Evolutionary conservation across 805 yeast genomes (phyloP), one percentile per base, ranked within the genome.

Genomic region (Saturnispora bothae): DNA sequence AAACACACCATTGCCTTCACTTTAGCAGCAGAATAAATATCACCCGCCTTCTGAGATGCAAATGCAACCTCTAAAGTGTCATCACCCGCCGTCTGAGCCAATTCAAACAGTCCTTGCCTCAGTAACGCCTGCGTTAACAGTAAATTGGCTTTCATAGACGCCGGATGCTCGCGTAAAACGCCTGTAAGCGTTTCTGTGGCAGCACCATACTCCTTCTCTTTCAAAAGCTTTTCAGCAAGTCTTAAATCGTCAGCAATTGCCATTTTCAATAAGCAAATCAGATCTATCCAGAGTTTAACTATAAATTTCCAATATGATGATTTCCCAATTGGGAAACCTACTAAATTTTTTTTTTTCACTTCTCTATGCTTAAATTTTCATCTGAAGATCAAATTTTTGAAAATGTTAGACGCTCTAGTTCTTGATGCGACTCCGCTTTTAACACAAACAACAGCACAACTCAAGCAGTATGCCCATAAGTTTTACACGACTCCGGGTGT

Each of bases 351-450:
- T 9, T 32, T 32, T 32, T 20, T 21, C 14, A n/a, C n/a, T n/a
- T n/a, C n/a, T n/a, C n/a, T n/a, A n/a, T n/a, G n/a, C 20, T 9
- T 21, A n/a, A 25, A 12, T 14, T 4, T 28, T 28, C 16, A 10
- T 7, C 7, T 15, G 31, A 15, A 14, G 26, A 25, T 23, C n/a
- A 12, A 23, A 8, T 3, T 5, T 34, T 28, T 3, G 7, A 28
- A 10, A 12, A 42, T 64, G 43, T 71, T 76, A 22, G 64, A 70
- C 44, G 65, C 77, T 2, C 65, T 94, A 40, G 83, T 84, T 25
- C 68, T 92, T 47, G 98, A 92, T 69, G 97, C 98, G 3, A 92
- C 95, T 36, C 98, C 98, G 5, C 64, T 92, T 48, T 82, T 92
- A 48, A 81, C 94, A 2, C 94, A 84, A 51, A 69, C 92, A 4